Conservation (phyloP, 352 stramenopile species). For the Globisporangium yorkense region DNA sequence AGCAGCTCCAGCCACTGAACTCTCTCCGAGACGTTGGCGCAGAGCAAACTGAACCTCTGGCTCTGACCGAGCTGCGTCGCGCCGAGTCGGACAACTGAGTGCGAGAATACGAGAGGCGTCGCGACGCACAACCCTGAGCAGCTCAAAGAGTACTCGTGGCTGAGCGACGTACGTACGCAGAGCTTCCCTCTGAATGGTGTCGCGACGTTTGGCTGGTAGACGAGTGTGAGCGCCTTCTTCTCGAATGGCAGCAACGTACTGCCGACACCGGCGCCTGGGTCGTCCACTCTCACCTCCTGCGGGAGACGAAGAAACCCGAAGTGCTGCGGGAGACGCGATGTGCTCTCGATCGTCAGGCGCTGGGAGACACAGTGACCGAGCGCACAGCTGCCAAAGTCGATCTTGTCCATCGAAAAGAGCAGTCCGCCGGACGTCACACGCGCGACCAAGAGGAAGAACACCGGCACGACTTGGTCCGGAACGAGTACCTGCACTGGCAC, state of each 20-base stretch:
- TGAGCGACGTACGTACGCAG: conserved; percentile 32
- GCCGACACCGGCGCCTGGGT: conserved; percentile 21
- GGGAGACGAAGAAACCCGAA: conserved; percentile 22
- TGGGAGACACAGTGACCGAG: conserved; percentile 33
- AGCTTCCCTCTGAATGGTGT: conserved; percentile 10
- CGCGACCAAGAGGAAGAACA: conserved; percentile 31
- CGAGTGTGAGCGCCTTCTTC: conserved; percentile 15
- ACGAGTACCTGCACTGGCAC: conserved; percentile 52
- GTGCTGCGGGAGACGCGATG: conserved; percentile 27
- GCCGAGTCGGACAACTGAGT: conserved; percentile 27
- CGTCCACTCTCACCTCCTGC: conserved; percentile 20
- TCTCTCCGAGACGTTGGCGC: conserved; percentile 31
- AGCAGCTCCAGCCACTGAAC: conserved; percentile 22
- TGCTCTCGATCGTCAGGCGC: conserved; percentile 24
- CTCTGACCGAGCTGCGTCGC: conserved; percentile 32
- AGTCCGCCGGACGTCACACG: conserved; percentile 21
- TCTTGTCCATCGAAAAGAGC: conserved; percentile 7
- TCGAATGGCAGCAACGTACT: conserved; percentile 28
- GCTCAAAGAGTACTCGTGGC: conserved; percentile 22
- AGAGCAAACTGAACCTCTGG: conserved; percentile 23
- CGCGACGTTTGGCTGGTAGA: conserved; percentile 23
- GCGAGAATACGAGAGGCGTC: conserved; percentile 27
- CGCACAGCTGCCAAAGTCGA: conserved; percentile 33
- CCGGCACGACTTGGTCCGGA: conserved; percentile 43
- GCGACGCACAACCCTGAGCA: conserved; percentile 25